Evolutionary conservation across 2,329 filamentous ascomycete genomes (phyloP), one percentile per base, ranked within the genome.

Genomic region (Fusarium tanahbumbuense): DNA sequence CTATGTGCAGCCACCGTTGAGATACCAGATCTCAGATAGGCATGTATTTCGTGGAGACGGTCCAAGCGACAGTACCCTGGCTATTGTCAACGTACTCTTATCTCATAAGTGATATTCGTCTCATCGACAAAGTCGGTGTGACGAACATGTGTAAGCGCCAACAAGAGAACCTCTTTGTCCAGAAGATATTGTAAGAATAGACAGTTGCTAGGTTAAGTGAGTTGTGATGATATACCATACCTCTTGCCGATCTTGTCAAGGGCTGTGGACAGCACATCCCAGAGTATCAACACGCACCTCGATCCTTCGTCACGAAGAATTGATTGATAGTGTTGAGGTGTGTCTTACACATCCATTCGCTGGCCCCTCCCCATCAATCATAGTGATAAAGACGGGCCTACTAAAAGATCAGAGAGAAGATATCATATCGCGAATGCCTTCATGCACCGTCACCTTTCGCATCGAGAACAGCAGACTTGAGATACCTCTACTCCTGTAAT

Each of bases 91-190:
- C 5, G 44, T 46, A 10, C 18, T 20, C 40, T 41, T 27, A 11
- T 32, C 45, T 52, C 23, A 40, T 25, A 52, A 41, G 32, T 41
- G 49, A 52, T 52, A n/a, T 40, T 34, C 12, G 13, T 41, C 25
- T 41, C 49, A 52, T 52, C 32, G 23, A 52, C 13, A 52, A 52
- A 52, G 49, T 52, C 49, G 49, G 49, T 52, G 49, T 52, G 49
- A 52, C 49, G 49, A 52, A 52, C 32, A 25, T 25, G 32, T 52
- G 15, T 20, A 52, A 41, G 49, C 49, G 32, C 49, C n/a, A 5
- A 15, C 23, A 41, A 27, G 13, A 25, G 32, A 41, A 40, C 13
- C 27, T 50, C 18, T 25, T 8, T 53, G 18, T 22, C n/a, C 34
- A 27, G 27, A 42, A 5, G 20, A 13, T 22, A n/a, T 9, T 25